Base-by-base conservation (phyloP, 2,329 filamentous ascomycete species). In the Cytospora schulzeri region DNA sequence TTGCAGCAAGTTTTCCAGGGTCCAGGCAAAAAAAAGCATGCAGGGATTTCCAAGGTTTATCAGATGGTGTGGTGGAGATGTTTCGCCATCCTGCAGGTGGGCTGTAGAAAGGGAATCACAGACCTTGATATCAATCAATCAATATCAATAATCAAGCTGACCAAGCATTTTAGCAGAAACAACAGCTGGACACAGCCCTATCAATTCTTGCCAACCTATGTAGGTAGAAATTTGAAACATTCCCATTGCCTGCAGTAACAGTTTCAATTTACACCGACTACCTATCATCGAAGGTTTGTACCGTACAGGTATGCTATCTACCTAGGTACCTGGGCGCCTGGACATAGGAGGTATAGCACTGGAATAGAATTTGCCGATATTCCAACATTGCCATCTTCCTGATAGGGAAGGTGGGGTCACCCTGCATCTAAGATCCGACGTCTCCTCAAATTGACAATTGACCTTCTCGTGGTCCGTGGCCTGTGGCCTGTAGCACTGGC, bases 51-150 rank as follows among this genome's bases (percentile, higher is more conserved):
- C 29, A 31, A 31, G 29, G 29, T 31, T n/a, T 48, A 48, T 48
- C 45, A 22, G n/a, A 48, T 48, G 45, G 45, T 48, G 45, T 48
- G 45, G 45, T 48, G 45, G 45, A 48, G 45, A 48, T 22, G 45
- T 48, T 48, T 48, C 45, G 45, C 45, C n/a, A 24, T 22, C 45
- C 45, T 48, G 45, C 45, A 48, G 45, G n/a, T n/a, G n/a, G n/a
- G 45, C 45, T 48, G 45, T 48, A 1, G 22, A 9, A 24, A n/a
- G n/a, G 45, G n/a, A 12, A 48, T 22, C 45, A 24, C n/a, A 48
- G 8, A 48, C 45, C n/a, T 22, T 19, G 45, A 48, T 48, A 48
- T 48, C n/a, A 24, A 22, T 14, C n/a, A 5, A 48, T 24, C 2
- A 5, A 48, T 24, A 2, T 22, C 45, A 48, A 24, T 24, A 48